Conservation (phyloP, 192 early-diverging fungal genomes). For the Coemansia sp. region DNA sequence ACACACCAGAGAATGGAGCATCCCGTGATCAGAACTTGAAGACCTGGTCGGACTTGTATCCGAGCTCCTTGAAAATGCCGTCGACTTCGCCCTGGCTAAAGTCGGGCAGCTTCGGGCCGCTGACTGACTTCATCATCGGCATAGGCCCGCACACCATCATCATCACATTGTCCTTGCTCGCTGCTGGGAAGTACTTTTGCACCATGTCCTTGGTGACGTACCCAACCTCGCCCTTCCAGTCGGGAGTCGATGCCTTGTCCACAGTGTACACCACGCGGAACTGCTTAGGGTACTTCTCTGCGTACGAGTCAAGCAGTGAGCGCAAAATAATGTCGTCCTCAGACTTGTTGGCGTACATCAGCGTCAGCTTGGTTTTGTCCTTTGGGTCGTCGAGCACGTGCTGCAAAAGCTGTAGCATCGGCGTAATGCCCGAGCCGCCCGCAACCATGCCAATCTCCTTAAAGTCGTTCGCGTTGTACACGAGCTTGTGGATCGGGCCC, state of each 20-base stretch:
- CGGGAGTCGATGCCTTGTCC: constrained; percentile 56
- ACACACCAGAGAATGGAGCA: not conserved
- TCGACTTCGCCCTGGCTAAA: constrained; percentile 79
- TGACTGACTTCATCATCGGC: constrained; percentile 67
- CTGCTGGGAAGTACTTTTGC: constrained; percentile 65
- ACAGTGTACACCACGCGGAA: constrained; percentile 69
- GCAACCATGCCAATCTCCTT: constrained; percentile 77
- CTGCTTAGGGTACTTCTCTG: constrained; percentile 59
- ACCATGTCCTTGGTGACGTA: constrained; percentile 73
- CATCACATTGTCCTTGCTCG: constrained; percentile 56
- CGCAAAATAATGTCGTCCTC: constrained; percentile 78
- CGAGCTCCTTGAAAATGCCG: constrained; percentile 82
- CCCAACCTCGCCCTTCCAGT: constrained; percentile 75
- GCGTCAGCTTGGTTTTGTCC: constrained; percentile 70
- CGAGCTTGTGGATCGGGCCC: constrained; percentile 75
- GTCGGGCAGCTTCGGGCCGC: constrained; percentile 80
- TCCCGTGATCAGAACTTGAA: constrained; percentile 68
- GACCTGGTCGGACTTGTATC: constrained; percentile 70
- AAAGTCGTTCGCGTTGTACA: constrained; percentile 64
- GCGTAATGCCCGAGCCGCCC: constrained; percentile 86
- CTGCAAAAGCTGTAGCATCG: constrained; percentile 77
- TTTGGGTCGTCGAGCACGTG: constrained; percentile 62
- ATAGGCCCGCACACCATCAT: constrained; percentile 71
- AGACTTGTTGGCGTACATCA: constrained; percentile 75
- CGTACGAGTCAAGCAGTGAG: constrained; percentile 63